Base-by-base conservation (phyloP, 2,329 filamentous ascomycete species). In the Colletotrichum caudatum region DNA sequence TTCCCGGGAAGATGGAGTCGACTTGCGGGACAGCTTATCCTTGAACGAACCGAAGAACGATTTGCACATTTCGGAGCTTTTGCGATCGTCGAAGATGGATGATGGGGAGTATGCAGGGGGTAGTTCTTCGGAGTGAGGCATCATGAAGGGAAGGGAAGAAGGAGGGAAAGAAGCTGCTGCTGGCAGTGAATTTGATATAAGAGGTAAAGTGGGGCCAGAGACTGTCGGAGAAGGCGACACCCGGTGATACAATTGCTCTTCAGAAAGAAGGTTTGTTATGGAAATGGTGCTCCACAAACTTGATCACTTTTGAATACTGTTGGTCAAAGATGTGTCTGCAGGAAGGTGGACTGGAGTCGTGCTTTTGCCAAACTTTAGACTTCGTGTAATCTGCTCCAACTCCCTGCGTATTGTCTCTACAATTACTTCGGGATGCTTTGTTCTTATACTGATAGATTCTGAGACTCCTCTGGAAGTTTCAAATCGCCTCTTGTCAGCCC, bases 21-120 rank as follows among this genome's bases (percentile, higher is more conserved):
- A 69, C 44, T 76, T 79, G 72, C 75, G 77, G 26, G 77, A 78
- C 33, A 83, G 60, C 74, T 80, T 83, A 70, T 78, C 77, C 73
- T 77, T 82, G 66, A 83, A 41, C 37, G 74, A 75, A 59, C 76
- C 77, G 57, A 81, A 78, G 54, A 82, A 72, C 44, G 77, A 77
- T 65, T 74, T 77, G 66, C 72, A 74, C 61, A 63, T 71, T 12
- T 53, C 59, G 5, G n/a, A 7, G 35, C 39, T 48, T 23, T 39
- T 20, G 51, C 39, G 29, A 5, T 44, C 44, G 46, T n/a, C 33
- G 20, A 33, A 26, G 18, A 18, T 37, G 14, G 59, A 54, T 0
- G 44, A 26, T 18, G n/a, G 20, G n/a, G 53, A 41, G 20, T 62
- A 33, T n/a, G 44, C 33, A 51, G 46, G 46, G 7, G 48, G 23